A percentile compares a stretch with the other conserved stretches of the same genome.
Evolutionary conservation across 768 basidiomycete genomes (phyloP).

Genomic region (Agaricus subrufescens): DNA sequence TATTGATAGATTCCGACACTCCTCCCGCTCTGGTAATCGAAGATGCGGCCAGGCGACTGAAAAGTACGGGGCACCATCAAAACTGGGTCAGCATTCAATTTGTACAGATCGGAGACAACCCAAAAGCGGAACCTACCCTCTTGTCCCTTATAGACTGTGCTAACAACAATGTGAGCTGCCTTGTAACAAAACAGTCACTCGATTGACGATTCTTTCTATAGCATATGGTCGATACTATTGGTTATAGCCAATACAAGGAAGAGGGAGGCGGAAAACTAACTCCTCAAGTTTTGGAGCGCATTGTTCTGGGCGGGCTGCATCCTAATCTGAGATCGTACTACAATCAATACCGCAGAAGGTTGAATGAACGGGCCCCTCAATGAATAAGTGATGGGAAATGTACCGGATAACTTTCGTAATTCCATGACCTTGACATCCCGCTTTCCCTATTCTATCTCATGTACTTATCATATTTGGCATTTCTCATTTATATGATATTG

Average conservation of each 20-base stretch:
- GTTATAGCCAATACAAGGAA: conserved; percentile 9
- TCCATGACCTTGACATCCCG: too few species aligned
- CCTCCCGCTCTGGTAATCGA: conserved; percentile 13
- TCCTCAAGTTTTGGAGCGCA: conserved; percentile 22
- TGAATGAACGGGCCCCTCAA: neutral
- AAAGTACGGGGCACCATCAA: conserved; percentile 22
- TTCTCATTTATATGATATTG: too few species aligned
- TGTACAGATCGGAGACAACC: conserved; percentile 28
- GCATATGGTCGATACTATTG: conserved; percentile 29
- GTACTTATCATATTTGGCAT: too few species aligned
- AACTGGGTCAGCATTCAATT: conserved; percentile 29
- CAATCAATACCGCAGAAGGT: neutral
- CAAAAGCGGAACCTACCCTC: conserved; percentile 16
- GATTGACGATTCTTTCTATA: conserved; percentile 7
- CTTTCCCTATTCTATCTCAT: too few species aligned
- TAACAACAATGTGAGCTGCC: conserved; percentile 19
- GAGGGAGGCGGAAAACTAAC: conserved; percentile 20
- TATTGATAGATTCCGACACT: neutral
- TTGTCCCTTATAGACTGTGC: conserved; percentile 20
- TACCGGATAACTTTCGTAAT: too few species aligned
- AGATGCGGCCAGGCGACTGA: conserved; percentile 19
- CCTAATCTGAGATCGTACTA: conserved; percentile 21
- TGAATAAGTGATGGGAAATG: neutral
- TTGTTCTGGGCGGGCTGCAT: conserved; percentile 29
- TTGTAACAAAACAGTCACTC: neutral